Evolutionary conservation across 495 filamentous ascomycete genomes (phyloP).

Genomic region (Parathielavia hyrcaniae): DNA sequence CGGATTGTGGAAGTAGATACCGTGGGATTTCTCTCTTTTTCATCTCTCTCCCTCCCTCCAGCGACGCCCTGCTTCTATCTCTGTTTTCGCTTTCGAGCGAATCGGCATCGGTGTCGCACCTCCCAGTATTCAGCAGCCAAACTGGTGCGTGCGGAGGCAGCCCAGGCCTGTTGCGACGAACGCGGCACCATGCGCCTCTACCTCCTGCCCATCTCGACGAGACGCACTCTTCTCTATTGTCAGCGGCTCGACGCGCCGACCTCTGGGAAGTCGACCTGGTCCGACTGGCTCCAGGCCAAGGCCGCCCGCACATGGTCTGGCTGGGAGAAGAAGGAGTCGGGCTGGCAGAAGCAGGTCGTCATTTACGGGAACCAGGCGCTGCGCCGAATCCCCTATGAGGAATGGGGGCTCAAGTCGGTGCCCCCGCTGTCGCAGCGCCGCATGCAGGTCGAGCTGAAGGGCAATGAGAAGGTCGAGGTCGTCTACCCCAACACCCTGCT

Average conservation of each 20-base stretch:
- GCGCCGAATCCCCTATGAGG: slow-evolving; percentile 84
- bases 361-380: slow-evolving; percentile 79
- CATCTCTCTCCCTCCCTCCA: not conserved
- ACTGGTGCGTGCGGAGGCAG: slow-evolving; percentile 2
- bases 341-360: slow-evolving; percentile 83
- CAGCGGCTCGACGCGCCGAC: slow-evolving; percentile 55
- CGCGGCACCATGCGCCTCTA: slow-evolving; percentile 74
- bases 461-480: slow-evolving; percentile 63
- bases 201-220: slow-evolving; percentile 88
- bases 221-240: slow-evolving; percentile 88
- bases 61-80: not conserved
- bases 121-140: too few relatives aligned
- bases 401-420: slow-evolving; percentile 95
- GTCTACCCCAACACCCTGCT: slow-evolving; percentile 69
- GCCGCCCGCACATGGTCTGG: slow-evolving; percentile 68
- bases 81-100: too few relatives aligned
- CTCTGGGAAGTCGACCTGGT: slow-evolving; percentile 44
- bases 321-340: slow-evolving; percentile 78
- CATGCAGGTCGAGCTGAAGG: slow-evolving; percentile 55
- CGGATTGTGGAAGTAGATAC: slow-evolving; percentile 7
- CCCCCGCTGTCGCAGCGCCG: slow-evolving; percentile 69
- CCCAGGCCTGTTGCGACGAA: not conserved
- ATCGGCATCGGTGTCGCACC: too few relatives aligned
- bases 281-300: slow-evolving; percentile 60
- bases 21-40: slow-evolving; percentile 13